A percentile compares a stretch with the other conserved stretches of the same genome.
These are phyloP conservation scores for Pythium dissimile DNA, from an alignment of 352 stramenopile species.

Conservation along the genomic window DNA sequence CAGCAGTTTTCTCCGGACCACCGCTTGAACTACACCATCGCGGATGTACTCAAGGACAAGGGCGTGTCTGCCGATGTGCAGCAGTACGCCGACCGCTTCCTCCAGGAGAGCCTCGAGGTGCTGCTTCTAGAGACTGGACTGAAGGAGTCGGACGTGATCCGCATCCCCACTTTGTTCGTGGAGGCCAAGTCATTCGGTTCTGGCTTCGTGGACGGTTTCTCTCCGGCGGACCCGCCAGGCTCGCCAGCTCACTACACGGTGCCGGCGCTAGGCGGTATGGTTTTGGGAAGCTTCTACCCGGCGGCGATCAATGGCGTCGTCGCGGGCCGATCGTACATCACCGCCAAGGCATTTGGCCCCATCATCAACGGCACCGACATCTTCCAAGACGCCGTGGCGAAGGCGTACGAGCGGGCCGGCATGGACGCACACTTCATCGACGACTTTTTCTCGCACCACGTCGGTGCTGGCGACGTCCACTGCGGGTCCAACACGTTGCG, in stretches of 20 bases:
- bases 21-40: constrained; percentile 4
- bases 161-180: constrained; percentile 4
- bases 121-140: constrained; percentile 12
- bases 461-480: constrained; percentile 2
- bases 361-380: constrained; percentile 11
- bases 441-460: constrained; percentile 15
- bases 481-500: constrained; percentile 8
- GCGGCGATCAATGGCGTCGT: constrained; percentile 11
- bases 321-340: constrained; percentile 8
- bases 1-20: not conserved
- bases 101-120: constrained; percentile 7
- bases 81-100: constrained; percentile 3
- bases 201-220: constrained; percentile 3
- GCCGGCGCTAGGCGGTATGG: not conserved
- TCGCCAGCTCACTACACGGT: constrained; percentile 8
- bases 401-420: constrained; percentile 3
- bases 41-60: not conserved
- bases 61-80: not conserved
- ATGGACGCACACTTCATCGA: constrained; percentile 17
- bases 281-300: constrained; percentile 2
- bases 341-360: not conserved
- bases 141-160: constrained; percentile 5
- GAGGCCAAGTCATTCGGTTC: not conserved
- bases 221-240: constrained; percentile 2
- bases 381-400: constrained; percentile 5